phyloP scores from a whole-genome alignment of 83 land plant genomes.

The Thuja plicata region DNA sequence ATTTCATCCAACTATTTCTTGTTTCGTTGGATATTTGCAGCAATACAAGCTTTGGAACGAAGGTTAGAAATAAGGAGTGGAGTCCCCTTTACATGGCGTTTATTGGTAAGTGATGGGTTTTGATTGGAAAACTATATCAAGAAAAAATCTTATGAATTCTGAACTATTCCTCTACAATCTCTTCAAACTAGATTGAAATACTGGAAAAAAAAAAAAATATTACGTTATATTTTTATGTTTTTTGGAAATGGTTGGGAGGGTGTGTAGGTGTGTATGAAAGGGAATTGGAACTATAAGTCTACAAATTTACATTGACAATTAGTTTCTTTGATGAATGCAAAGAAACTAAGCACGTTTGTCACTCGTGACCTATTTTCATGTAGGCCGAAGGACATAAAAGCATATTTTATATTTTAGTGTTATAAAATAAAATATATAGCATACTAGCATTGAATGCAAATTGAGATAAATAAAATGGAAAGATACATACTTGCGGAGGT shows the following conservation, averaged over 20 bases:
- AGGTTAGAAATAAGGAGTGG: conserved; percentile 41
- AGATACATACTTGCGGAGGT: too few relatives aligned
- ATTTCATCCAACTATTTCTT: not conserved
- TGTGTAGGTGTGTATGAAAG: not conserved
- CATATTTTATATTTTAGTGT: too few relatives aligned
- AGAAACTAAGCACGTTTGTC: not conserved
- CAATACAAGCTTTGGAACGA: conserved; percentile 42
- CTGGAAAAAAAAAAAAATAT: not conserved
- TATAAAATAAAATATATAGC: too few relatives aligned
- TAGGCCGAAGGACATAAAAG: not conserved
- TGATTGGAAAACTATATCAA: not conserved
- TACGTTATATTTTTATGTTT: not conserved
- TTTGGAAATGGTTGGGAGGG: not conserved
- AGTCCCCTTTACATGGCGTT: conserved; percentile 57
- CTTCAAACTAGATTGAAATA: not conserved
- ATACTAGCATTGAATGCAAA: too few relatives aligned
- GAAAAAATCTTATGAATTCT: not conserved
- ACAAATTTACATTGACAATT: not conserved
- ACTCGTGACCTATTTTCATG: not conserved
- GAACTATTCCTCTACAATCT: not conserved
- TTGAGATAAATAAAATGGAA: too few relatives aligned
- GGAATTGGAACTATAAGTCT: not conserved
- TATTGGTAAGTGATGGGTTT: conserved; percentile 45
- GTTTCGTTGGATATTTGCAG: conserved; percentile 20
- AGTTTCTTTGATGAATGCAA: not conserved